Evolutionary conservation across 192 early-diverging fungal species (phyloP), one percentile per base, ranked within the genome.

Genomic region (Linderina pennispora): DNA sequence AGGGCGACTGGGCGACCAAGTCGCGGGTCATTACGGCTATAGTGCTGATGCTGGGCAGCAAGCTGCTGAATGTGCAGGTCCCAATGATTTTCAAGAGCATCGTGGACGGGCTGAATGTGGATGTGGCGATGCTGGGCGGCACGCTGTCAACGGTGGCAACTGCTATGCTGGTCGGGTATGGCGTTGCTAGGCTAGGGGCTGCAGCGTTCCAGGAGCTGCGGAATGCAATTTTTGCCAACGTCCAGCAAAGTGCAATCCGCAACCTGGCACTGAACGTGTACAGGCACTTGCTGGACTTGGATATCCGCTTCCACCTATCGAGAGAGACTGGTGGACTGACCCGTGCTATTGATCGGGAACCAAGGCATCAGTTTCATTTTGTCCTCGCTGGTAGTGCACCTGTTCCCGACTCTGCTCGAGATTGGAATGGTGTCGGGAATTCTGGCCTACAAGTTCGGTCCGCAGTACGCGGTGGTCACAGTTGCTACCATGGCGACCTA

Each of bases 351-450:
- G 97, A 99, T 69, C 79, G 97, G 17, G 48, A 91, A 80, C 43
- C 83, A 85, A 78, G 88, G 94, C n/a, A 98, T 99, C 55, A 93
- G 91, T 52, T 93, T 95, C 63, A 79, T 99, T 31, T 81, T 99
- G 18, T 87, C 86, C 16, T 90, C 91, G 16, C 78, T 98, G 66
- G 91, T 99, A 8, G 91, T 99, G 62, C 92, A 99, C 59, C 75
- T 99, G 14, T 74, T 92, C 23, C 97, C 97, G 1, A 99, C 97
- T 25, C 75, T 86, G 3, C 73, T 99, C 5, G 97, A 99, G 60
- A 97, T 99, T 23, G 78, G 85, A 3, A 84, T 99, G 52, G 97
- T 99, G 7, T 97, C 93, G 40, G 68, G 68, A 3, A 94, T 99
- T 40, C 62, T 99, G 62, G 72, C 73, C 2, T 76, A 73, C 55